Evolutionary conservation across 306 rosid genomes (phyloP), one percentile per base, ranked within the genome.

Genomic region (Psophocarpus tetragonolobus): DNA sequence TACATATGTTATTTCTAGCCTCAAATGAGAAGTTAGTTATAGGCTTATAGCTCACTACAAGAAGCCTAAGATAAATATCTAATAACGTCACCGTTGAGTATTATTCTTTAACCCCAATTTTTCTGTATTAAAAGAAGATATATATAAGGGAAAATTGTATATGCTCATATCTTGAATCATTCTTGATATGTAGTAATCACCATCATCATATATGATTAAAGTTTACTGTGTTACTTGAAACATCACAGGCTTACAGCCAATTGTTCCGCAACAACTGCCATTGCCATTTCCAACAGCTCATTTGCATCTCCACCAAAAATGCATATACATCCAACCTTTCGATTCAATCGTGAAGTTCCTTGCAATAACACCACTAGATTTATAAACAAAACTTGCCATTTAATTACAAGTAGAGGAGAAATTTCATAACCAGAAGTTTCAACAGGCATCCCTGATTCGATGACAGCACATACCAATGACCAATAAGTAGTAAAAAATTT

Each of bases 1-100:
- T 81, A 81, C 76, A 87, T 84, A 83, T 71, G 62, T 36, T 56
- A 56, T 71, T 68, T 38, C 39, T 36, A 23, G 72, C 45, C 18
- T 32, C 74, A 61, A 77, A 35, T 41, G 74, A 75, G 41, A 77
- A 42, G n/a, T 74, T 62, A 14, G 24, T 56, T 27, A 15, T 44
- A 70, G 36, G n/a, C n/a, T 48, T 42, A 26, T 39, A 64, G 32
- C 63, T 53, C 54, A 17, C 33, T 15, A 14, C 20, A 44, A 51
- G 68, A 51, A 38, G 51, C 41, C 17, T 30, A 45, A 23, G 29
- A 32, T 30, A 58, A 42, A 17, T 38, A 48, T 50, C 30, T 4
- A 9, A 27, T 50, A 48, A 10, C 2, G 29, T 5, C 17, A 27
- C 10, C 29, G 5, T 17, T 4, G n/a, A n/a, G n/a, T 44, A 44